A percentile compares a stretch with the other conserved stretches of the same genome.
phyloP scores from a whole-genome alignment of 2,329 filamentous ascomycete species.

The Paecilomyces sp. region DNA sequence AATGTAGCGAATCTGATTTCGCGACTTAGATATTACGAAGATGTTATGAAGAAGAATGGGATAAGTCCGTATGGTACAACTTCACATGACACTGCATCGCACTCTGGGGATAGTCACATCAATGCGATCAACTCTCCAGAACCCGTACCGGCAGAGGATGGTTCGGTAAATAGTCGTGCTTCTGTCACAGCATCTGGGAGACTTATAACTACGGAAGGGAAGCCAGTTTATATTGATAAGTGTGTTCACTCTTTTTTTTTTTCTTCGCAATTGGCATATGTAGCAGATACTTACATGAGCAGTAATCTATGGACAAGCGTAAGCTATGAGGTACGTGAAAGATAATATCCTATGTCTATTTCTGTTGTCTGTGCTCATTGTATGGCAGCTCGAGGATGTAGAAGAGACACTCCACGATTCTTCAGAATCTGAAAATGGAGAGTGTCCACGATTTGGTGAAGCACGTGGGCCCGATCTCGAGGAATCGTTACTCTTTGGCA shows the following conservation, averaged over 20 bases:
- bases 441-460: not conserved
- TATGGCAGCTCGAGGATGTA: conserved; percentile 5
- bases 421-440: not conserved
- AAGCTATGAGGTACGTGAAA: conserved; percentile 5
- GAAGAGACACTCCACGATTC: conserved; percentile 6
- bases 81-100: not conserved
- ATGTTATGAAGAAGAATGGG: conserved; percentile 1
- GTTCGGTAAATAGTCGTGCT: not conserved
- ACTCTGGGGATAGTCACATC: not conserved
- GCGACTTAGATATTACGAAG: conserved; percentile 5
- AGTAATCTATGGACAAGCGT: conserved; percentile 9
- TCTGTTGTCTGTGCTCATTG: not conserved
- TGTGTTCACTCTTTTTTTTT: not conserved
- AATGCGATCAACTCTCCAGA: not conserved
- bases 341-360: not conserved
- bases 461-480: conserved; percentile 1
- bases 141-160: not conserved
- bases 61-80: not conserved
- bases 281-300: conserved; percentile 1
- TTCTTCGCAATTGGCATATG: not conserved
- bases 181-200: conserved; percentile 3
- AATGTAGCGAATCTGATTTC: conserved; percentile 1
- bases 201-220: conserved; percentile 5
- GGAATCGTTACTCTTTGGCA: conserved; percentile 1
- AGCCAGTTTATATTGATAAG: conserved; percentile 8